Percentiles rank a stretch among this genome's conserved stretches.
Evolutionary conservation across 768 basidiomycete species (phyloP).

Genomic region (Lactarius tabidus): DNA sequence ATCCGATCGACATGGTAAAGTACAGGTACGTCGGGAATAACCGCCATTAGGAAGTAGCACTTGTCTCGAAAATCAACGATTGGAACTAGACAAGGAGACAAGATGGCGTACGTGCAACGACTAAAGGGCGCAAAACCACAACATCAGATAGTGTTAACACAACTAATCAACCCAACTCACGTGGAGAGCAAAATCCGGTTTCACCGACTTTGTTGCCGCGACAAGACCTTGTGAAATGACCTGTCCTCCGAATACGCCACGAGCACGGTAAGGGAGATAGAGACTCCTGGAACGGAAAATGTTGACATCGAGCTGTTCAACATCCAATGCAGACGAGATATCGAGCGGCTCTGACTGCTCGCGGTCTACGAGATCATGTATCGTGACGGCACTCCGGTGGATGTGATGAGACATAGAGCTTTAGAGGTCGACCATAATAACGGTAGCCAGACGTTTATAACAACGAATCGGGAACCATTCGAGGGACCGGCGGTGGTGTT

Average conservation of each 20-base stretch:
- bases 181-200: conserved; percentile 60
- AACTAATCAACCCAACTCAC: conserved; percentile 41
- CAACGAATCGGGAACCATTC: background rate
- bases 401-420: background rate
- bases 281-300: conserved; percentile 74
- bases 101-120: conserved; percentile 64
- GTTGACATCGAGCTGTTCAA: conserved; percentile 72
- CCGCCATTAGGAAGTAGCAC: conserved; percentile 80
- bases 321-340: conserved; percentile 70
- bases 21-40: conserved; percentile 69
- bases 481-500: background rate
- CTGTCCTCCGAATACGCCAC: conserved; percentile 85
- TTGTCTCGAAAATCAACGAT: conserved; percentile 29
- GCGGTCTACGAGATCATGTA: conserved; percentile 2
- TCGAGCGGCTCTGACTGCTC: conserved; percentile 31
- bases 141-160: background rate
- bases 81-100: background rate
- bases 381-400: conserved; percentile 5
- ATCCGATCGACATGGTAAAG: conserved; percentile 74
- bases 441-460: background rate
- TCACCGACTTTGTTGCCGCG: conserved; percentile 73
- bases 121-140: conserved; percentile 32
- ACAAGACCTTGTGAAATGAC: conserved; percentile 85
- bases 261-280: conserved; percentile 52
- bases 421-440: no score